These are phyloP conservation scores for Purpureocillium lavendulum DNA, from an alignment of 2,329 filamentous ascomycete genomes.

Conservation along the genomic window DNA sequence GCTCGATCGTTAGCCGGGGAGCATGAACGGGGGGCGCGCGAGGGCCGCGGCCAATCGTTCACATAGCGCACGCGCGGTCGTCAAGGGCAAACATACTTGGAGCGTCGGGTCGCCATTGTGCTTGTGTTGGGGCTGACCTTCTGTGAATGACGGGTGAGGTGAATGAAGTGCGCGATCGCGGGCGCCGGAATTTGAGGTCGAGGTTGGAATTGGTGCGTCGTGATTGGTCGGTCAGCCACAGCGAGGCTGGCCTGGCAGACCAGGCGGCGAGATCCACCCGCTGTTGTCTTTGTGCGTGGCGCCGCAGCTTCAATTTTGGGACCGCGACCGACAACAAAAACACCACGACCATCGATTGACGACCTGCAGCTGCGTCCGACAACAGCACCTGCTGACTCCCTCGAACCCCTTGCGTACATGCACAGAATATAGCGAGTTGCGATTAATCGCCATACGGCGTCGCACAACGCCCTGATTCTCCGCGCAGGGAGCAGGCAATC, in stretches of 20 bases:
- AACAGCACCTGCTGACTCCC: no score
- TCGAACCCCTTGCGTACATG: no score
- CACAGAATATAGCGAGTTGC: no score
- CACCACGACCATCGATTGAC: no score
- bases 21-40: no score
- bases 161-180: constrained; percentile 1
- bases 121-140: constrained; percentile 17
- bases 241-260: constrained; percentile 20
- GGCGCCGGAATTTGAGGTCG: constrained; percentile 17
- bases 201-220: constrained; percentile 28
- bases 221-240: constrained; percentile 25
- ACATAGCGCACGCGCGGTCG: neutral
- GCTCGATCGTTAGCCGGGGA: constrained; percentile 18
- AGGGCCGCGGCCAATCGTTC: no score
- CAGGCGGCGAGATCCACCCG: constrained; percentile 2
- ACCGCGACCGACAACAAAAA: constrained; percentile 4
- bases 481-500: no score
- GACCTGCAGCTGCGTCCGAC: no score
- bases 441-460: neutral
- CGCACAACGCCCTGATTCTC: neutral
- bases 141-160: constrained; percentile 1
- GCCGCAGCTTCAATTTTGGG: constrained; percentile 3
- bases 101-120: constrained; percentile 33
- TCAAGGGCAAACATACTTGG: constrained; percentile 25
- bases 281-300: constrained; percentile 13